These are phyloP conservation scores for Arachnomyces sp. DNA, from an alignment of 2,329 filamentous ascomycete genomes.

Conservation along the genomic window DNA sequence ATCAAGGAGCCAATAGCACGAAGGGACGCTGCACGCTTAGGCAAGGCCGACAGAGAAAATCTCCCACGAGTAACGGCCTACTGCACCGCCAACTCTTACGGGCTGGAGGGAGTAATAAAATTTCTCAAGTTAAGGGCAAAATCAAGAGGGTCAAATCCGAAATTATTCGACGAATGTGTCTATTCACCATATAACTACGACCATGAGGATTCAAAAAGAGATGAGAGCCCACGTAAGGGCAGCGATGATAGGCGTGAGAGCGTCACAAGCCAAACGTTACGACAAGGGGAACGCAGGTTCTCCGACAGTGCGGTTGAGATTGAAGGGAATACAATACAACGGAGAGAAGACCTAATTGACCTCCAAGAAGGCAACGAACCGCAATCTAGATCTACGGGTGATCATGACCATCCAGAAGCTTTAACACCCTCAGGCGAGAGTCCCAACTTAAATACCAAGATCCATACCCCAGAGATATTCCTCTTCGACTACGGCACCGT, in stretches of 20 bases:
- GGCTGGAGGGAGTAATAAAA: slow-evolving; percentile 79
- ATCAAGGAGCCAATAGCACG: slow-evolving; percentile 95
- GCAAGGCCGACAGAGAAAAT: slow-evolving; percentile 82
- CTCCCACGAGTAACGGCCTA: slow-evolving; percentile 92
- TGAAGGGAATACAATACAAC: slow-evolving; percentile 48
- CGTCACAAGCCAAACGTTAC: background rate
- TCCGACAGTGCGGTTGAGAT: slow-evolving; percentile 64
- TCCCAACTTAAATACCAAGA: slow-evolving; percentile 72
- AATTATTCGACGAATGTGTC: slow-evolving; percentile 94
- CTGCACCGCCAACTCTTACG: slow-evolving; percentile 86
- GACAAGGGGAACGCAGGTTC: slow-evolving; percentile 17
- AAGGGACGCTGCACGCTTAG: slow-evolving; percentile 81
- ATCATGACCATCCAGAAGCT: slow-evolving; percentile 17
- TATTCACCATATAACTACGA: slow-evolving; percentile 88
- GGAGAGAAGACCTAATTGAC: slow-evolving; percentile 56
- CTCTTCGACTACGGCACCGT: slow-evolving; percentile 96
- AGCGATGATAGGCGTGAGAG: background rate
- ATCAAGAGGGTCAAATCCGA: slow-evolving; percentile 71
- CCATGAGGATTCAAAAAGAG: slow-evolving; percentile 34
- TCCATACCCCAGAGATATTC: slow-evolving; percentile 91
- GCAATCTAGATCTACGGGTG: slow-evolving; percentile 13
- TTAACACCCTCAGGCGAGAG: slow-evolving; percentile 24
- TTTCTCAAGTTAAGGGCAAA: slow-evolving; percentile 81
- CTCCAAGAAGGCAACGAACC: slow-evolving; percentile 41
- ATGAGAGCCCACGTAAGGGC: slow-evolving; percentile 11